Percentiles rank a stretch among this genome's conserved stretches.
Evolutionary conservation across 768 basidiomycete species (phyloP).

Genomic region (Boletus subcaerulescens): DNA sequence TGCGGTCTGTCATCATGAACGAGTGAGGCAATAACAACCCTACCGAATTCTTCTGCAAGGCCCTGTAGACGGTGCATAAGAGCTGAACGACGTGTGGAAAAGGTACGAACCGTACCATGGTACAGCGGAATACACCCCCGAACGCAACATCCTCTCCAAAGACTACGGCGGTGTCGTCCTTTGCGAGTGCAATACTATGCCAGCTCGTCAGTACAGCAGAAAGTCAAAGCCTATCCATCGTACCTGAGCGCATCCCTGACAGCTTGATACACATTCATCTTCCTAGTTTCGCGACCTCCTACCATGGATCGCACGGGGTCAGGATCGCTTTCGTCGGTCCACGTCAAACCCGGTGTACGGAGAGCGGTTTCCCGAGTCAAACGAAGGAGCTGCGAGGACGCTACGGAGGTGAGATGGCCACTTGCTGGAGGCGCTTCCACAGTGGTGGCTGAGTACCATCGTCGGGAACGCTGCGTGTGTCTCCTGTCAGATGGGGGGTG

Average conservation of each 20-base stretch:
- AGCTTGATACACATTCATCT: constrained; percentile 95
- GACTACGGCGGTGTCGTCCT: constrained; percentile 84
- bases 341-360: constrained; percentile 68
- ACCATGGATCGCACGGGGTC: constrained; percentile 45
- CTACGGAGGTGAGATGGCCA: constrained; percentile 71
- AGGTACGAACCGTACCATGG: constrained; percentile 58
- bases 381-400: constrained; percentile 63
- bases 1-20: neutral
- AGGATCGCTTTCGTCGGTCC: constrained; percentile 57
- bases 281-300: constrained; percentile 82
- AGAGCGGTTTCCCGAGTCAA: constrained; percentile 67
- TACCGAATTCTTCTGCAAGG: constrained; percentile 90
- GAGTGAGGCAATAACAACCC: constrained; percentile 17
- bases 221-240: constrained; percentile 3
- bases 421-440: constrained; percentile 72
- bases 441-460: constrained; percentile 49
- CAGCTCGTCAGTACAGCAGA: constrained; percentile 6
- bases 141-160: constrained; percentile 94
- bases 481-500: neutral
- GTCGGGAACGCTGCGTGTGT: constrained; percentile 18
- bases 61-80: constrained; percentile 46
- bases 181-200: constrained; percentile 70
- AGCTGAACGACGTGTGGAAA: neutral
- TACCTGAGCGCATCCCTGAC: constrained; percentile 88
- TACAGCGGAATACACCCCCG: constrained; percentile 92